Evolutionary conservation across 2,329 filamentous ascomycete species (phyloP).

Genomic region (Kalaharituber pfeilii): DNA sequence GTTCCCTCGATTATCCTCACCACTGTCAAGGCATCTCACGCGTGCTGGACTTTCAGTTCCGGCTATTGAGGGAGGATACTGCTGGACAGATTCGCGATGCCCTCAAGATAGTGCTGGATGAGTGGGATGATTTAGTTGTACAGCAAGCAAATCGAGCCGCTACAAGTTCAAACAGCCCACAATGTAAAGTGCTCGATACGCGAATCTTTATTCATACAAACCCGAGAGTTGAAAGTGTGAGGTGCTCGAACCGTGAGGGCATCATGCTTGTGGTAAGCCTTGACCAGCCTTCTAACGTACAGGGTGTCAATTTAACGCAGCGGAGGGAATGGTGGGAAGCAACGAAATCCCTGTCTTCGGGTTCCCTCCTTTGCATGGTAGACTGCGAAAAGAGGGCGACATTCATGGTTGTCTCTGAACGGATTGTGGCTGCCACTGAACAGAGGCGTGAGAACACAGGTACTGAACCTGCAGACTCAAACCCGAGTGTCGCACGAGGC

Average conservation of each 20-base stretch:
- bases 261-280: conserved; percentile 13
- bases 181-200: conserved; percentile 12
- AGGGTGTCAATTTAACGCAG: conserved; percentile 20
- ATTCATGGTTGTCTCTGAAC: conserved; percentile 17
- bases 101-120: conserved; percentile 20
- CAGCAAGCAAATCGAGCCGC: too few relatives aligned
- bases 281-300: conserved; percentile 16
- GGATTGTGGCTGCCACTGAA: neutral
- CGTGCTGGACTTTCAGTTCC: conserved; percentile 24
- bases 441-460: conserved; percentile 10
- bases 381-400: conserved; percentile 18
- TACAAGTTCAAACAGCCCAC: conserved; percentile 10
- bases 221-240: conserved; percentile 15
- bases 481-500: neutral
- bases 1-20: conserved; percentile 20
- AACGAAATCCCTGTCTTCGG: conserved; percentile 8
- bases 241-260: conserved; percentile 13
- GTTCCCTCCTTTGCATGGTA: conserved; percentile 15
- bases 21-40: conserved; percentile 22
- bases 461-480: neutral
- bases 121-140: conserved; percentile 7
- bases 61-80: conserved; percentile 23
- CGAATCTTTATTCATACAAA: conserved; percentile 13
- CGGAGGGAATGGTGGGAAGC: conserved; percentile 16
- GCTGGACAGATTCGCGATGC: conserved; percentile 23